Evolutionary conservation across 805 yeast genomes (phyloP).

Genomic region (Blastobotrys parvus): DNA sequence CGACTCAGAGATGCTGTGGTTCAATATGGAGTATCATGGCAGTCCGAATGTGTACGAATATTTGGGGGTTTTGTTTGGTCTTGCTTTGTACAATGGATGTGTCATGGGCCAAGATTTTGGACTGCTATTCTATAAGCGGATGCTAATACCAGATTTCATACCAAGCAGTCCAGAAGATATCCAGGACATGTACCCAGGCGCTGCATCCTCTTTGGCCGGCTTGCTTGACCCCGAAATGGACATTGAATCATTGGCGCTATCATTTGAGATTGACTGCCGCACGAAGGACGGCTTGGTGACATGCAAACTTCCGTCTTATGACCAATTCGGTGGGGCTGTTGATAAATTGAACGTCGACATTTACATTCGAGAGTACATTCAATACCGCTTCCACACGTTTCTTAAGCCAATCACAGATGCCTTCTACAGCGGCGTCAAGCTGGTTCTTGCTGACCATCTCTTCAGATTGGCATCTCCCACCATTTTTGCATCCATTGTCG

Average conservation of each 20-base stretch:
- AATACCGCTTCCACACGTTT: slow-evolving; percentile 6
- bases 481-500: slow-evolving; percentile 26
- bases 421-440: slow-evolving; percentile 19
- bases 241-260: slow-evolving; percentile 11
- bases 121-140: slow-evolving; percentile 15
- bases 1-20: slow-evolving; percentile 19
- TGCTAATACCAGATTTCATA: slow-evolving; percentile 5
- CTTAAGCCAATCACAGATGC: slow-evolving; percentile 13
- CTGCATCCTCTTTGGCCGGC: slow-evolving; percentile 9
- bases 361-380: slow-evolving; percentile 14
- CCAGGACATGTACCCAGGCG: slow-evolving; percentile 18
- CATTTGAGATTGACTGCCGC: too few relatives aligned
- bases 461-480: slow-evolving; percentile 10
- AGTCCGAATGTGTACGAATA: slow-evolving; percentile 16
- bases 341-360: slow-evolving; percentile 9
- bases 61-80: slow-evolving; percentile 21
- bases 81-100: slow-evolving; percentile 26
- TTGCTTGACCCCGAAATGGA: slow-evolving; percentile 9
- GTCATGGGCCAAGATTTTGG: slow-evolving; percentile 22
- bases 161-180: slow-evolving; percentile 9
- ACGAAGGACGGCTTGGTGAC: too few relatives aligned
- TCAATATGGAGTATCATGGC: slow-evolving; percentile 16
- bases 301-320: slow-evolving; percentile 12
- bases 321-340: slow-evolving; percentile 7
- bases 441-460: slow-evolving; percentile 13